Evolutionary conservation across 768 basidiomycete genomes (phyloP).

Genomic region (Leccinum ochraceum): DNA sequence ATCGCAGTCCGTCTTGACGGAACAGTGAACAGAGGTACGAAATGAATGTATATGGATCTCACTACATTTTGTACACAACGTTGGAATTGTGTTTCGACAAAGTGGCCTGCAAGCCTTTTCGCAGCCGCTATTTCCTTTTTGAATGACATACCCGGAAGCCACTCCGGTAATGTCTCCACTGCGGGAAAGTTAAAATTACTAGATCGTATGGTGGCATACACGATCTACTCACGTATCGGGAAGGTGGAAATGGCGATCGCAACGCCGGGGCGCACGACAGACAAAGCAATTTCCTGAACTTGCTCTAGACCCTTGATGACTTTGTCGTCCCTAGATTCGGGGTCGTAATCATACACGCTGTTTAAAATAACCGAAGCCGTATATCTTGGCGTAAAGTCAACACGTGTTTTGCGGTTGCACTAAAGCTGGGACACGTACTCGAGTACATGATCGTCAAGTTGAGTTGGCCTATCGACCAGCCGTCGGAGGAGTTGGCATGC

Average conservation of each 20-base stretch:
- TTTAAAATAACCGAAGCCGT: constrained; percentile 17
- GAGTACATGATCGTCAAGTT: constrained; percentile 33
- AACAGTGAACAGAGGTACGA: not conserved
- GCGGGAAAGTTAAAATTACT: not conserved
- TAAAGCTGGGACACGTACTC: constrained; percentile 22
- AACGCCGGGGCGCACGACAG: not conserved
- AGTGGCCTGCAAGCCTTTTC: not conserved
- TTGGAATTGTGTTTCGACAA: constrained; percentile 7
- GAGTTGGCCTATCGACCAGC: constrained; percentile 35
- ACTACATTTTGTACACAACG: constrained; percentile 10
- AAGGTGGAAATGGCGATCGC: constrained; percentile 4
- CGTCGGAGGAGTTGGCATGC: constrained; percentile 33
- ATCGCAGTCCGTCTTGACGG: not conserved
- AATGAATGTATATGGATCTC: too few relatives aligned
- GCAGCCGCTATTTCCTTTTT: constrained; percentile 4
- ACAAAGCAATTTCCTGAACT: not conserved
- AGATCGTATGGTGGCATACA: not conserved
- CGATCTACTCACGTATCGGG: constrained; percentile 7
- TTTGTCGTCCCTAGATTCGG: constrained; percentile 10
- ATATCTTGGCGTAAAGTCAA: constrained; percentile 6
- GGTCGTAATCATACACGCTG: constrained; percentile 19
- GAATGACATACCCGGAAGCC: constrained; percentile 19
- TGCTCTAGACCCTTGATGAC: not conserved
- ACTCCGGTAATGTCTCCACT: not conserved
- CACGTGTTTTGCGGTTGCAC: not conserved